phyloP scores from a whole-genome alignment of 768 basidiomycete species.

The Cystobasidium onofrii region DNA sequence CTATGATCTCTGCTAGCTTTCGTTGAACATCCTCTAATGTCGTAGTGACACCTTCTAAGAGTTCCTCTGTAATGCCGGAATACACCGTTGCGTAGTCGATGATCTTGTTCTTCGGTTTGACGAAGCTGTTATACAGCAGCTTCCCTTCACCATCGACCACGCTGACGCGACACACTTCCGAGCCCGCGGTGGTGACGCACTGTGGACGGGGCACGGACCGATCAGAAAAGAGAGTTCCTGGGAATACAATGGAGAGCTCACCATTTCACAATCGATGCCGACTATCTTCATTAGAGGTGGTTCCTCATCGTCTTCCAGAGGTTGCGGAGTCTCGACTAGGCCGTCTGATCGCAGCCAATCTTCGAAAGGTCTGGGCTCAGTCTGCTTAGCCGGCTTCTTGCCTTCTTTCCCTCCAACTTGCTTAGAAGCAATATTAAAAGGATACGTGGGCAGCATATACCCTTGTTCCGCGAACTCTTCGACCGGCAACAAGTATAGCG shows the following conservation, averaged over 20 bases:
- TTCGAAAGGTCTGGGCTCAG: conserved; percentile 27
- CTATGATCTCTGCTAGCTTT: conserved; percentile 53
- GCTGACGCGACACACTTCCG: conserved; percentile 76
- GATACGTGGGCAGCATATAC: conserved; percentile 78
- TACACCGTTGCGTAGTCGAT: conserved; percentile 90
- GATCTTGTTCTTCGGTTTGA: conserved; percentile 76
- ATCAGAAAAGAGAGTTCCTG: too few relatives aligned
- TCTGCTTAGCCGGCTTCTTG: conserved; percentile 2
- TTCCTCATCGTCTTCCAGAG: conserved; percentile 37
- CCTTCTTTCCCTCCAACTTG: background rate
- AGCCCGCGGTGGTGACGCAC: conserved; percentile 84
- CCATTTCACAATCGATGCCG: conserved; percentile 97
- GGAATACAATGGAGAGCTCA: conserved; percentile 45
- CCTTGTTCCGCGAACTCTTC: conserved; percentile 92
- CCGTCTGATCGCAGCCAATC: conserved; percentile 48
- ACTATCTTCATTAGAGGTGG: conserved; percentile 50
- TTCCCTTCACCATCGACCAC: conserved; percentile 69
- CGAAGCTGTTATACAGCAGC: conserved; percentile 77
- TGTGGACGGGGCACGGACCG: too few relatives aligned
- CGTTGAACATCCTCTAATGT: conserved; percentile 70
- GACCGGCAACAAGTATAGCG: conserved; percentile 63
- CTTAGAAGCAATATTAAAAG: conserved; percentile 49
- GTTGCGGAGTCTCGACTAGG: conserved; percentile 73
- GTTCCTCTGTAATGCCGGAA: conserved; percentile 82
- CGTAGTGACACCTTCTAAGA: conserved; percentile 62